Base-by-base conservation (phyloP, 1,139 yeast genomes). In the Debaryomyces robertsiae region DNA sequence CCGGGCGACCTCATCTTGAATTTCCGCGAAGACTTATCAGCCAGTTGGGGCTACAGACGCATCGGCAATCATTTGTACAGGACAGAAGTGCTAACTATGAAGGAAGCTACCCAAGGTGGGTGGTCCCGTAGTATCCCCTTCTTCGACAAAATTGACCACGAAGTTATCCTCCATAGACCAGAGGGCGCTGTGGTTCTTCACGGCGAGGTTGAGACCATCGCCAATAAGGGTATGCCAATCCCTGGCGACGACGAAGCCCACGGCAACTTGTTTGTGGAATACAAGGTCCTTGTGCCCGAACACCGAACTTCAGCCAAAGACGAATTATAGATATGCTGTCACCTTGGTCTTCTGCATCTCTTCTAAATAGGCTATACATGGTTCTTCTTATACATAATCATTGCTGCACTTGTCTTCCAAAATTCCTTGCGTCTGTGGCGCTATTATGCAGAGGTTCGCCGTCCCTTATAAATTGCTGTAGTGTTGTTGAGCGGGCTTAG, bases 171-270 rank as follows among this genome's bases (percentile, higher is more conserved):
- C 16, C 47, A 65, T 23, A 74, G 95, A 47, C 55, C 54, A 0
- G 46, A 54, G 3, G 90, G 91, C 14, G 64, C 63, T 32, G 56
- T 73, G 10, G 81, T 86, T 1, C 49, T 67, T 35, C 69, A 82
- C 54, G 94, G 94, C 3, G 86, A 88, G 50, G 69, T 86, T 9
- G 96, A 93, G 59, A 60, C 73, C 3, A 49, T 91, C 25, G 65
- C 69, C 46, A 90, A 86, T 10, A 82, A 77, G 54, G 98, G 98
- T 25, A 89, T 93, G 97, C 98, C 98, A 1, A 49, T 71, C 10
- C 48, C 54, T 10, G 73, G 71, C 32, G 63, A 56, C 13, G 73
- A 69, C 15, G 81, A 78, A 45, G 82, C 74, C 45, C 77, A 61
- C 58, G 98, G 98, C 25, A 88, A 89, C 58, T 70, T 91, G 57